A percentile compares a stretch with the other conserved stretches of the same genome.
These are phyloP conservation scores for Alloascoidea africana DNA, from an alignment of 805 yeast genomes.

Conservation along the genomic window DNA sequence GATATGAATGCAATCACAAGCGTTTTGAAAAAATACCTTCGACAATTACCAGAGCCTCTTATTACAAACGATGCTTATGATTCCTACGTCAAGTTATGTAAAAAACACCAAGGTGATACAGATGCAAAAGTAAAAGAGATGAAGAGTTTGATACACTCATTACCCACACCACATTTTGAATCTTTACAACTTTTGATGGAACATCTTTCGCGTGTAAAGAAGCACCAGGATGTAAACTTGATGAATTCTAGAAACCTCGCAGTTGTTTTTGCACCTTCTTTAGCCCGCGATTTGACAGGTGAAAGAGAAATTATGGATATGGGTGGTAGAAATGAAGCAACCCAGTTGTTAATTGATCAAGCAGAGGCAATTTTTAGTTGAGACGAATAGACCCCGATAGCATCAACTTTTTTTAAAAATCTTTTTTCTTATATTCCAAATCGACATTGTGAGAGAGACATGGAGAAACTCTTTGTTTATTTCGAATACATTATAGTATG, in stretches of 20 bases:
- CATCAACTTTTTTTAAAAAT: no score
- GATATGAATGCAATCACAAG: constrained; percentile 84
- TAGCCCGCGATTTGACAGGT: constrained; percentile 69
- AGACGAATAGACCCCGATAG: no score
- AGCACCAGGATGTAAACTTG: constrained; percentile 40
- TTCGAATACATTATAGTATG: not conserved
- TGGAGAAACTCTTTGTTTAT: no score
- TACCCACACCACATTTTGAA: constrained; percentile 57
- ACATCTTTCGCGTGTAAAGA: constrained; percentile 51
- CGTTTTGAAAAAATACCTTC: constrained; percentile 73
- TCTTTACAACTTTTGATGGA: constrained; percentile 39
- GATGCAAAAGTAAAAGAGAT: constrained; percentile 27
- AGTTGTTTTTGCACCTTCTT: constrained; percentile 89
- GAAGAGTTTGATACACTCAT: constrained; percentile 24
- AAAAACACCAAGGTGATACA: constrained; percentile 10
- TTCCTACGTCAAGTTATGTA: constrained; percentile 26
- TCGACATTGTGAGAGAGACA: no score
- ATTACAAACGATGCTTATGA: constrained; percentile 60
- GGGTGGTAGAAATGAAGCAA: constrained; percentile 62
- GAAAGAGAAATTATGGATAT: constrained; percentile 77
- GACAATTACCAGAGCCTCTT: constrained; percentile 75
- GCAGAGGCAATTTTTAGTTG: constrained; percentile 8
- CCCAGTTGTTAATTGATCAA: constrained; percentile 45
- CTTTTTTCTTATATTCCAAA: no score
- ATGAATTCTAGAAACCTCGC: constrained; percentile 78